Percentiles rank a stretch among this genome's conserved stretches.
Evolutionary conservation across 192 early-diverging fungal genomes (phyloP).

Genomic region (Coemansia sp.): DNA sequence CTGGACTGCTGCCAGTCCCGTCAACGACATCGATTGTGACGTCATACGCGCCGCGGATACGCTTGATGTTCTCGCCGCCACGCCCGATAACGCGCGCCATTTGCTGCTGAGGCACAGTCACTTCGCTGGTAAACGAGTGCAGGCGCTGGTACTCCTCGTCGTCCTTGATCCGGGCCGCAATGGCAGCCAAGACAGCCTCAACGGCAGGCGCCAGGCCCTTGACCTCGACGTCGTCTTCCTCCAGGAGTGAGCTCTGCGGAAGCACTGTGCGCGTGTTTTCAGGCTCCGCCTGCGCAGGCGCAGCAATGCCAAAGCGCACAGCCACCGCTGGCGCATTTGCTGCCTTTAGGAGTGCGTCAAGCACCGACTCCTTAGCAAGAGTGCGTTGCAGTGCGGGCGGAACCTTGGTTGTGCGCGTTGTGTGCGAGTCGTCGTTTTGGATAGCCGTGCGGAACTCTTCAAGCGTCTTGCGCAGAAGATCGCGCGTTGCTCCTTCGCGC

Average conservation of each 20-base stretch:
- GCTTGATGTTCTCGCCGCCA: constrained; percentile 78
- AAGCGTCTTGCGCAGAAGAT: constrained; percentile 53
- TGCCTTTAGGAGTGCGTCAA: constrained; percentile 65
- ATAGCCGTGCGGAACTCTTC: constrained; percentile 70
- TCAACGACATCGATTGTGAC: constrained; percentile 66
- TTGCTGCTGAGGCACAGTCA: constrained; percentile 68
- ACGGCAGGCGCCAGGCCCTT: constrained; percentile 80
- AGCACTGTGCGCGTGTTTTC: constrained; percentile 54
- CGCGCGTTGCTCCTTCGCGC: constrained; percentile 59
- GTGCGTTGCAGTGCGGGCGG: constrained; percentile 74
- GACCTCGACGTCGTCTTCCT: constrained; percentile 72
- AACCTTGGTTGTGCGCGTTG: constrained; percentile 59
- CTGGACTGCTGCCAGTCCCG: constrained; percentile 11
- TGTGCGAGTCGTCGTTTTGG: constrained; percentile 63
- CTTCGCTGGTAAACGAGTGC: constrained; percentile 68
- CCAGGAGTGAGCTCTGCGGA: constrained; percentile 45
- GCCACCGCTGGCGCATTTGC: constrained; percentile 53
- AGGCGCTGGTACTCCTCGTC: constrained; percentile 67
- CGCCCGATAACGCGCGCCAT: constrained; percentile 87
- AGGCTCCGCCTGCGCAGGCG: constrained; percentile 30
- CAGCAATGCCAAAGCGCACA: constrained; percentile 66
- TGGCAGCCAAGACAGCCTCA: constrained; percentile 64
- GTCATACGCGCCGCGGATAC: constrained; percentile 71
- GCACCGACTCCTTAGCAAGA: constrained; percentile 67
- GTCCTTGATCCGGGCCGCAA: constrained; percentile 65